Conservation (phyloP, 495 filamentous ascomycete species). For the Penicillium paradoxum region DNA sequence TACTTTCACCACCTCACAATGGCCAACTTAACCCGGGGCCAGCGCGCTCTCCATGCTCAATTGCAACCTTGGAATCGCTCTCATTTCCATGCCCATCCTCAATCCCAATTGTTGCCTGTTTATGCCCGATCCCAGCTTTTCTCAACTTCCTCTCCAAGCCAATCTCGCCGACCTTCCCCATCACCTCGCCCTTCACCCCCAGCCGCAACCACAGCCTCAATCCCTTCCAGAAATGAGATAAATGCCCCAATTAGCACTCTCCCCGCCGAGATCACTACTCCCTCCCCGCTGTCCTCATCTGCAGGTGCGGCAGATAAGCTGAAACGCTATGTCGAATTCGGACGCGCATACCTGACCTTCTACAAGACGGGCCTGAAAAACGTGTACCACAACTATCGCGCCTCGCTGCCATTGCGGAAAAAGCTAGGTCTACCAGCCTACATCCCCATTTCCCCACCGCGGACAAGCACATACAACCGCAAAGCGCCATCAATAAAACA, state of each 20-base stretch:
- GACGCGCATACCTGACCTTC: constrained; percentile 57
- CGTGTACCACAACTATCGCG: constrained; percentile 54
- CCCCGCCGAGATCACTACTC: constrained; percentile 29
- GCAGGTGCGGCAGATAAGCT: constrained; percentile 27
- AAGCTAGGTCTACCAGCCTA: constrained; percentile 27
- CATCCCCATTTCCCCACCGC: constrained; percentile 33
- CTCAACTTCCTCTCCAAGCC: constrained; percentile 18
- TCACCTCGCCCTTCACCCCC: constrained; percentile 10
- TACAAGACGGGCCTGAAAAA: constrained; percentile 80
- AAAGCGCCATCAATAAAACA: background rate
- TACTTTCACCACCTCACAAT: constrained; percentile 5
- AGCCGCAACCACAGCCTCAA: constrained; percentile 2
- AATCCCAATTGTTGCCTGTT: background rate
- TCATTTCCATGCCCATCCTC: background rate
- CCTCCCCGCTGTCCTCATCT: constrained; percentile 15
- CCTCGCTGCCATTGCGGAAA: constrained; percentile 30
- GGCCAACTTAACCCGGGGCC: constrained; percentile 6
- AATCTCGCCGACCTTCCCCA: constrained; percentile 7
- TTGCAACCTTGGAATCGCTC: background rate
- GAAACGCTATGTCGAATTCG: constrained; percentile 35
- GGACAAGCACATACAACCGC: constrained; percentile 11
- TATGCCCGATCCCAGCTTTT: constrained; percentile 4
- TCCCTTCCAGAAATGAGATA: constrained; percentile 21
- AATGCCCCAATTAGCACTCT: constrained; percentile 40
- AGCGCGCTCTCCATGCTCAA: constrained; percentile 1